Evolutionary conservation across 2,329 filamentous ascomycete species (phyloP), one percentile per base, ranked within the genome.

Genomic region (Talaromyces sp.): DNA sequence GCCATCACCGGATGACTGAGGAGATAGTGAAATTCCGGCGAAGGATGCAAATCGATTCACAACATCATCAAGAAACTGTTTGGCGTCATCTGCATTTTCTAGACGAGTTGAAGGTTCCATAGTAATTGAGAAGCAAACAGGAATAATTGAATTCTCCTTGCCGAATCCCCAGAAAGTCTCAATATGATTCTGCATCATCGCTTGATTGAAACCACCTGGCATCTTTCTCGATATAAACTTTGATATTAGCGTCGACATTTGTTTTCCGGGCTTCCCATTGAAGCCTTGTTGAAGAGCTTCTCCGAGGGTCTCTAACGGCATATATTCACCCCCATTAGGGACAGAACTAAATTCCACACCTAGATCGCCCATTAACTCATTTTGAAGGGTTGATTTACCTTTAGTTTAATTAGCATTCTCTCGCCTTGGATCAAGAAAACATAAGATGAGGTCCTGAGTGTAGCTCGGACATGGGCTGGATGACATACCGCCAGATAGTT

Each of bases 171-270:
- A 99, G 78, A 92, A 87, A 17, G 91, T 92, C 82, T 97, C 93
- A 52, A 99, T 82, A 75, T 98, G 95, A 81, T 98, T 98, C 74
- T 94, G 88, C 57, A 96, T 91, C 13, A 92, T 86, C 74, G 94
- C 97, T 78, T 97, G 97, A 79, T 98, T 99, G 87, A 99, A 99
- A 67, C 95, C 95, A 82, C 93, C 95, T 57, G 95, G 95, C 95
- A 99, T 98, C 82, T 99, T 99, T 39, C 95, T 97, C 1, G 95
- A 97, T 52, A 98, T 95, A 77, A 98, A 84, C 71, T 94, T 90
- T 57, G 95, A 94, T 78, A 98, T 90, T 64, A 99, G 86, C 3
- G 93, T 95, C 62, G 91, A 90, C 0, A 95, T 96, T 72, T 97
- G 93, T 82, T 99, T 99, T 79, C 95, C 95, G 67, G 98, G 87